Evolutionary conservation across 192 early-diverging fungal species (phyloP), one percentile per base, ranked within the genome.

Genomic region (Gryganskiella cystojenkinii): DNA sequence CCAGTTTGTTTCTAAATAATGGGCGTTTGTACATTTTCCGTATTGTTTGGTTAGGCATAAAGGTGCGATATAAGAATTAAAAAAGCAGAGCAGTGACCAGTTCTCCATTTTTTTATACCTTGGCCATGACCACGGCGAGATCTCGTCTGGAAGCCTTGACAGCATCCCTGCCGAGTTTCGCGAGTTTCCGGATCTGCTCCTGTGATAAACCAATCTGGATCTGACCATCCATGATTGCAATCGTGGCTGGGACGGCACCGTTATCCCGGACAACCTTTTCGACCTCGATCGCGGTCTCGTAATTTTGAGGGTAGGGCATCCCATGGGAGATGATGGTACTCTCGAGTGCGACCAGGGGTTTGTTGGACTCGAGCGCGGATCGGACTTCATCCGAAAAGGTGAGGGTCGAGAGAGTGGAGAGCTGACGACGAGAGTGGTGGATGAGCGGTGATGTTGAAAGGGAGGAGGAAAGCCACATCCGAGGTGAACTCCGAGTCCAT

Each of bases 301-400:
- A 81, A 83, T 99, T 99, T 46, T 91, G 88, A 24, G 96, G 96
- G 81, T 92, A 96, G 10, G 95, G 95, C 94, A 99, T 95, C 65
- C 91, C 97, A 80, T 99, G 97, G 67, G 92, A 92, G 68, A 99
- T 96, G 64, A 99, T 98, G 19, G 96, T 98, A 1, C 94, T 95
- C 79, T 99, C 96, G 9, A 98, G 82, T 0, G 96, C 96, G 28
- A 98, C 96, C 3, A 98, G 87, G 2, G 95, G 95, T 52, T 76
- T 79, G 27, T 84, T 80, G 19, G 80, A 59, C 11, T 56, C 55
- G n/a, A 98, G 80, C 0, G 96, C 94, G 8, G 56, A 55, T 19
- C 56, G 40, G 10, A 95, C 90, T 55, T 86, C 80, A 56, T 70
- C 61, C 7, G 72, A 67, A 55, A 65, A 65, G 31, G 52, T 49